Conservation (phyloP, 2,329 filamentous ascomycete genomes). For the Microsporum audouinii region DNA sequence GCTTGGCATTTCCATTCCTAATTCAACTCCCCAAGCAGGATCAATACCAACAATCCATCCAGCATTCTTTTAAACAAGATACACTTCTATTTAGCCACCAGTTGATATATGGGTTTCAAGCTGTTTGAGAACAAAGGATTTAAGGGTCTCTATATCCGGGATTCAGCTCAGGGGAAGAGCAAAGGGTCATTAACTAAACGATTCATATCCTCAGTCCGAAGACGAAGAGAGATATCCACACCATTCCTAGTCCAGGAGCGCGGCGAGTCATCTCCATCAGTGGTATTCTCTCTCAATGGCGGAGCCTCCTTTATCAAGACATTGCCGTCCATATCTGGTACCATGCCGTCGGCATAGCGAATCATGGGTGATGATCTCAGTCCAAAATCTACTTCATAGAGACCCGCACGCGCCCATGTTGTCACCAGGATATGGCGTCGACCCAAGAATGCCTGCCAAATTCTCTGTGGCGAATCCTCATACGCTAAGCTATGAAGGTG, state of each 20-base stretch:
- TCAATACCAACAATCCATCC: no score
- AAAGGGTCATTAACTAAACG: background rate
- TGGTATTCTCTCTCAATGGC: background rate
- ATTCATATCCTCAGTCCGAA: background rate
- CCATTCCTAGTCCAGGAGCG: background rate
- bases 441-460: conserved; percentile 41
- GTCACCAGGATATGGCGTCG: conserved; percentile 34
- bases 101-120: no score
- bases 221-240: background rate
- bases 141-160: no score
- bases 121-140: no score
- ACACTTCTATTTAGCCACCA: no score
- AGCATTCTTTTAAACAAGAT: no score
- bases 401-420: conserved; percentile 33
- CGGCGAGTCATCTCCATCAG: background rate
- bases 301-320: background rate
- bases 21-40: no score
- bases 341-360: background rate
- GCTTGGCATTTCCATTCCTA: background rate
- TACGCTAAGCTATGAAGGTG: conserved; percentile 35
- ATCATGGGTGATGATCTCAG: background rate
- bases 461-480: conserved; percentile 37
- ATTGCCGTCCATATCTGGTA: background rate
- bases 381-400: conserved; percentile 25
- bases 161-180: background rate